Conservation (phyloP, 202 grass and related monocot species). For the Carex arenaria region DNA sequence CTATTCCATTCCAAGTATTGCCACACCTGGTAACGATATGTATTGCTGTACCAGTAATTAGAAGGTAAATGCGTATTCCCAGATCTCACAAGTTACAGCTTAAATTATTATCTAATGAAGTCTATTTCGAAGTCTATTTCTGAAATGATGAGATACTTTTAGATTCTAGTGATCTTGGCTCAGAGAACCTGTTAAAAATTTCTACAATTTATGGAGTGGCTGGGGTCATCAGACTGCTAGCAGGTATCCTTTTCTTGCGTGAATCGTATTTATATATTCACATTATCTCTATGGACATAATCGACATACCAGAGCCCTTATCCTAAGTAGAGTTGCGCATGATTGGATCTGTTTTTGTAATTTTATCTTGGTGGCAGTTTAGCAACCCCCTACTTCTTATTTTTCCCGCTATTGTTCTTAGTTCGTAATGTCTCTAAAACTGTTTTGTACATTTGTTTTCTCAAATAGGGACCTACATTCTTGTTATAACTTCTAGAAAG, state of each 20-base stretch:
- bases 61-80: neutral
- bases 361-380: slow-evolving; percentile 9
- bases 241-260: slow-evolving; percentile 42
- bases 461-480: slow-evolving; percentile 71
- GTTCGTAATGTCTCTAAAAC: neutral
- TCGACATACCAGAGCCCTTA: neutral
- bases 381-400: neutral
- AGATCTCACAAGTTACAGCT: neutral
- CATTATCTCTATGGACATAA: neutral
- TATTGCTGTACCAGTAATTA: neutral
- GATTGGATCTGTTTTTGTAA: neutral
- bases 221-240: slow-evolving; percentile 77
- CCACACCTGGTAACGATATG: neutral
- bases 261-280: neutral
- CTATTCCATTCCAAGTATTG: neutral
- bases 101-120: neutral
- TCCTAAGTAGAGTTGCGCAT: neutral
- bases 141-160: neutral
- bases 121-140: slow-evolving; percentile 4
- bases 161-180: slow-evolving; percentile 47
- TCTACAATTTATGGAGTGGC: slow-evolving; percentile 74
- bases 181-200: slow-evolving; percentile 51
- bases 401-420: neutral
- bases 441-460: slow-evolving; percentile 30
- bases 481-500: slow-evolving; percentile 80